Evolutionary conservation across 352 stramenopile genomes (phyloP), one percentile per base, ranked within the genome.

Genomic region (Globisporangium acanthophoron): DNA sequence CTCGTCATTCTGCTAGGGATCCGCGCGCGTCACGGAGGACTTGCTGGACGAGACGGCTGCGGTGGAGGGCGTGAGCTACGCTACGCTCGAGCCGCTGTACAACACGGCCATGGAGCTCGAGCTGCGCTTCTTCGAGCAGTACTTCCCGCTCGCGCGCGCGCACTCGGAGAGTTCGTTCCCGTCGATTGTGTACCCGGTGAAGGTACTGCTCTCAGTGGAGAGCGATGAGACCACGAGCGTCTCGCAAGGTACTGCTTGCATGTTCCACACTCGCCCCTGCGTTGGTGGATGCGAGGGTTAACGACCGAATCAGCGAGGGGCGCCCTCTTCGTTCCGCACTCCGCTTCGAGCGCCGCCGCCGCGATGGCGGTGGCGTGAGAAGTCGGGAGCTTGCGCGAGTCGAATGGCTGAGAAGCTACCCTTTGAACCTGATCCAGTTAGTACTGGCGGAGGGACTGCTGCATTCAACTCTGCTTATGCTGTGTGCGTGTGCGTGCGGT

Each of bases 391-490:
- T 11, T 20, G 43, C 18, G 35, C 24, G 50, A 39, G 46, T 45
- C 57, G 56, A 71, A 76, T 70, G 72, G 72, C 72, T 80, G 72
- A 80, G 72, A 80, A 74, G 72, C 59, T 76, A 80, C 72, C 65
- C 72, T 80, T 80, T 73, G 69, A 70, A 80, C 72, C 72, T 80
- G 72, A 80, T 80, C 72, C 72, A 80, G 72, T 76, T 80, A 75
- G 66, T 66, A 76, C 72, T 80, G 72, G 72, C 72, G 72, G 72
- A 80, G 72, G 72, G 72, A 80, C 70, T 75, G 72, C 72, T 80
- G 72, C 51, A 53, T 56, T 65, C 61, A 64, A 41, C 37, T 41
- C 37, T 41, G 37, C 45, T 21, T 39, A 57, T 65, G 54, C 62
- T 54, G 65, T 71, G 62, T 76, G 56, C 61, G 45, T 62, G 49